Evolutionary conservation across 139 green algal genomes (phyloP), one percentile per base, ranked within the genome.

Genomic region (Coelastrella sp.): DNA sequence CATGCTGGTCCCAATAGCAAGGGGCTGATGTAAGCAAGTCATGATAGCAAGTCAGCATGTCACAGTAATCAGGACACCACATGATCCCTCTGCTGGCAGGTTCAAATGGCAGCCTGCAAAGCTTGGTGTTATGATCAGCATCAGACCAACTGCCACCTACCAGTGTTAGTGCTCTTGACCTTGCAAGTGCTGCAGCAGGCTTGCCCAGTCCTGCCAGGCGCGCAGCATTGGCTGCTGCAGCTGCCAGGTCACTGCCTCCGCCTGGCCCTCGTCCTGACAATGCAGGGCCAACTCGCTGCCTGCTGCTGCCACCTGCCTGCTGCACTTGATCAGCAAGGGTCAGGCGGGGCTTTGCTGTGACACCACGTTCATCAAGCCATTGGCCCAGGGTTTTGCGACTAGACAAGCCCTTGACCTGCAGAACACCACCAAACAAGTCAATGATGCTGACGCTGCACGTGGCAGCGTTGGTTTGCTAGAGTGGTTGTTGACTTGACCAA

Each of bases 291-390:
- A 21, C 17, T 40, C 62, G 62, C 30, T 38, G 30, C 9, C 72
- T 66, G 71, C 71, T 66, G 71, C 71, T 79, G 48, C 72, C 72
- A 30, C 72, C 48, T 23, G 41, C 40, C 34, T 82, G 75, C 53
- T 82, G 75, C 75, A 82, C 53, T 35, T 82, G 75, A 53, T 82
- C 75, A 21, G 53, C 75, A 21, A 72, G 38, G 35, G 75, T 71
- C 8, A 82, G 35, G 19, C 75, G 51, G 34, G 75, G 75, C 53
- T 82, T 82, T 51, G 75, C 75, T 27, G 53, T 82, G 0, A 82
- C 75, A 41, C 75, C 75, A 17, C 75, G 75, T 6, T 82, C 75
- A 59, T 82, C 75, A 35, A 82, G 53, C 75, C 75, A 82, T 53
- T 82, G 75, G 25, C 75, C 75, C 6, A 82, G 75, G 5, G 75